Conservation (phyloP, 345 rosid genomes). For the Syzygium aqueum region DNA sequence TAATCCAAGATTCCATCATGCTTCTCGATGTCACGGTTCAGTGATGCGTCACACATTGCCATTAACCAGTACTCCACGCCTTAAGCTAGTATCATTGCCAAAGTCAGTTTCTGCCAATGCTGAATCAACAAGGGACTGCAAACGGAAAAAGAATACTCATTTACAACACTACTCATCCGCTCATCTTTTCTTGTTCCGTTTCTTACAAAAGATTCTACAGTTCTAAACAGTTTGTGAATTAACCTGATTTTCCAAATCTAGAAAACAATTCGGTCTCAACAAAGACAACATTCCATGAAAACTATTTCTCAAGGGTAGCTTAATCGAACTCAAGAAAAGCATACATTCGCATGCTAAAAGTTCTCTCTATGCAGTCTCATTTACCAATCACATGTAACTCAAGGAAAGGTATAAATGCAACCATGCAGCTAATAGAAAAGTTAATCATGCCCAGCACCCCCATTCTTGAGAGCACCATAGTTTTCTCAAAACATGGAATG, state of each 20-base stretch:
- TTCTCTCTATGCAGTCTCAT: background rate
- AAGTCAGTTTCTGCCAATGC: conserved; percentile 19
- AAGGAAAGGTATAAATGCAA: background rate
- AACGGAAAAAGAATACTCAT: background rate
- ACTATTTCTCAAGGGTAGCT: background rate
- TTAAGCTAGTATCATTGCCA: conserved; percentile 23
- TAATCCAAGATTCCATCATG: background rate
- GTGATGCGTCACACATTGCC: conserved; percentile 9
- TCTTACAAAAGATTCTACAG: background rate
- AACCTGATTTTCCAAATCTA: background rate
- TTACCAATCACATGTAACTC: background rate
- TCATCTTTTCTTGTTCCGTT: background rate
- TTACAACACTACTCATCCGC: background rate
- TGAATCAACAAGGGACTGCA: conserved; percentile 50
- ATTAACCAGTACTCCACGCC: conserved; percentile 19
- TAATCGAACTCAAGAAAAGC: background rate
- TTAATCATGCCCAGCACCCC: background rate
- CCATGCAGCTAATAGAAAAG: background rate
- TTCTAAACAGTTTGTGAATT: background rate
- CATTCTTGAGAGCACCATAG: background rate
- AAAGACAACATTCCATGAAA: background rate
- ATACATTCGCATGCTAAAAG: background rate
- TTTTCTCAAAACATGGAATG: background rate
- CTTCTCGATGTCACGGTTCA: background rate
- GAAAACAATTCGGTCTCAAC: background rate